Percentiles rank a stretch among this genome's conserved stretches.
phyloP scores from a whole-genome alignment of 805 yeast species.

The Yarrowia deformans region DNA sequence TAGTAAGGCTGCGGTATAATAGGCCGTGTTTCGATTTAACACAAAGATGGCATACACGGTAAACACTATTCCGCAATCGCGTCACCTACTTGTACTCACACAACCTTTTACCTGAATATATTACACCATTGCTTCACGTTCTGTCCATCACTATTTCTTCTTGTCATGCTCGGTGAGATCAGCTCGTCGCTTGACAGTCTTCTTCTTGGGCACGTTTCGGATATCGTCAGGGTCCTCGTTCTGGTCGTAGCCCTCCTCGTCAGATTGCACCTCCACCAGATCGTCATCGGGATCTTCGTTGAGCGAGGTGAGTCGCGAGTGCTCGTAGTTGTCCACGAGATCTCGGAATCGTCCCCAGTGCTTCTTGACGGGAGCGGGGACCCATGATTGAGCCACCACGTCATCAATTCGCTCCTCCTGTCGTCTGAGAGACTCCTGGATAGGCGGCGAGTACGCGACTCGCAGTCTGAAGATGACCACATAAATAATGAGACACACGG shows the following conservation, averaged over 20 bases:
- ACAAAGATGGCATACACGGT: too few relatives aligned
- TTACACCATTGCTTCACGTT: conserved; percentile 5
- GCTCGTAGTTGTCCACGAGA: conserved; percentile 43
- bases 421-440: conserved; percentile 67
- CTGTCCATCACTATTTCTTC: background rate
- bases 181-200: conserved; percentile 27
- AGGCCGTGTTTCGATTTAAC: too few relatives aligned
- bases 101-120: background rate
- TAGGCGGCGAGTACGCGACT: conserved; percentile 71
- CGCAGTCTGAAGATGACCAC: conserved; percentile 72
- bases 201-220: conserved; percentile 38
- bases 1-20: too few relatives aligned
- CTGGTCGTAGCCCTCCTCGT: conserved; percentile 33
- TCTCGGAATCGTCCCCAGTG: conserved; percentile 58
- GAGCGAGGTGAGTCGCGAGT: conserved; percentile 40
- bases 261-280: conserved; percentile 25
- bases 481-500: conserved; percentile 58
- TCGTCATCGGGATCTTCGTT: conserved; percentile 33
- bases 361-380: conserved; percentile 59
- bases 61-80: too few relatives aligned
- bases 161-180: conserved; percentile 8
- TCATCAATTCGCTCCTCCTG: conserved; percentile 68
- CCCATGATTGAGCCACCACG: conserved; percentile 56
- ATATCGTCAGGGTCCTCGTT: conserved; percentile 33
- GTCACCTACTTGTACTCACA: too few relatives aligned